phyloP scores from a whole-genome alignment of 345 rosid genomes.

The Iberis pinnata region DNA sequence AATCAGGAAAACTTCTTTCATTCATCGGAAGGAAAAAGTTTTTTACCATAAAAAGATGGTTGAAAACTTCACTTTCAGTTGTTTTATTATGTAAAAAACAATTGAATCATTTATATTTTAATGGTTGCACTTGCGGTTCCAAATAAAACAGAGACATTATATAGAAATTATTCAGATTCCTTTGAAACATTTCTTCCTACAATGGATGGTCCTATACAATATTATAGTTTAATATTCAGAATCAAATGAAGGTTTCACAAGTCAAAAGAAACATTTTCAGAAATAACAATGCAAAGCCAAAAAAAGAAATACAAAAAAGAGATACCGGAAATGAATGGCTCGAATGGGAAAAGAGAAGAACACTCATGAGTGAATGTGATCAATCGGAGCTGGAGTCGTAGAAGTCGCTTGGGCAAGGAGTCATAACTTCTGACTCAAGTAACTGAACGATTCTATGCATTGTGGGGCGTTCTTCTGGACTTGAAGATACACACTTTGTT shows the following conservation, averaged over 20 bases:
- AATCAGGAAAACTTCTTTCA: too few relatives aligned
- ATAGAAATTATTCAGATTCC: slow-evolving; percentile 11
- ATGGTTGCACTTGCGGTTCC: too few relatives aligned
- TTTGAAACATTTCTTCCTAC: slow-evolving; percentile 1
- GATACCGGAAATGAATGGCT: slow-evolving; percentile 15
- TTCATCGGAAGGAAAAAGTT: too few relatives aligned
- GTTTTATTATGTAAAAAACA: too few relatives aligned
- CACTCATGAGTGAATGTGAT: slow-evolving; percentile 9
- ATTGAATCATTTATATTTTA: too few relatives aligned
- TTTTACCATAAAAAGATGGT: too few relatives aligned
- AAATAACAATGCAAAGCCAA: background rate
- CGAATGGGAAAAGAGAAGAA: slow-evolving; percentile 4
- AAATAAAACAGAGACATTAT: background rate
- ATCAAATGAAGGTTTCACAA: slow-evolving; percentile 13
- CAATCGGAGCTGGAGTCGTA: slow-evolving; percentile 82
- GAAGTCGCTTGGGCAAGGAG: slow-evolving; percentile 92
- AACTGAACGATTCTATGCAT: slow-evolving; percentile 92
- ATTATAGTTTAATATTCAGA: slow-evolving; percentile 3
- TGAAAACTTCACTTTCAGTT: too few relatives aligned
- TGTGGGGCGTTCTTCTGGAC: slow-evolving; percentile 79
- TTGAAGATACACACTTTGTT: slow-evolving; percentile 64
- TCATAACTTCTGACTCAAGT: slow-evolving; percentile 88
- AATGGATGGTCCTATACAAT: slow-evolving; percentile 20
- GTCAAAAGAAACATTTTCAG: slow-evolving; percentile 4
- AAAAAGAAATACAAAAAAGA: slow-evolving; percentile 8